These are phyloP conservation scores for Funneliformis caledonium DNA, from an alignment of 371 early-diverging fungal genomes.

Conservation along the genomic window DNA sequence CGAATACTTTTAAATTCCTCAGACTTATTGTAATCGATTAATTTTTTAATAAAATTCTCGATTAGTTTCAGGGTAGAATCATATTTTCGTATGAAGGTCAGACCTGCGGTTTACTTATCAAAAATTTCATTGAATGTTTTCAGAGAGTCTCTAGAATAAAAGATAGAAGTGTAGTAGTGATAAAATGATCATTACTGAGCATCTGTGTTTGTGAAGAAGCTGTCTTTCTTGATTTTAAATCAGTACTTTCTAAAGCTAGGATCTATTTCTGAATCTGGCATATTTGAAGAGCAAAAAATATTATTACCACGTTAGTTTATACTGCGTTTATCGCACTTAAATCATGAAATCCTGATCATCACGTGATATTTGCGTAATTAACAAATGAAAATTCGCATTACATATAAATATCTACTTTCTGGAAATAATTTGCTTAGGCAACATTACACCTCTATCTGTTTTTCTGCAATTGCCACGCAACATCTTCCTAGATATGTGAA, in stretches of 20 bases:
- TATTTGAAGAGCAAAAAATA: background rate
- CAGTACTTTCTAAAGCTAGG: background rate
- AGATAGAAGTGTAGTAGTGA: background rate
- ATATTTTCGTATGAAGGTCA: background rate
- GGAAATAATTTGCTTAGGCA: no score
- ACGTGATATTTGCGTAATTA: no score
- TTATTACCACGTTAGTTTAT: no score
- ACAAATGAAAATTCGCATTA: background rate
- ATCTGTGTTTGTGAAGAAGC: background rate
- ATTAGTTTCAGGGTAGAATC: background rate
- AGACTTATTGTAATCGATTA: background rate
- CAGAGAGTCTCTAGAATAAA: background rate
- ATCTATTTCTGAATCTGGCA: background rate
- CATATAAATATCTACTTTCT: no score
- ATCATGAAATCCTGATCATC: no score
- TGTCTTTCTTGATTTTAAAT: no score
- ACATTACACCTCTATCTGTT: conserved; percentile 23
- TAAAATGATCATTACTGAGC: conserved; percentile 4
- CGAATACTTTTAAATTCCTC: background rate
- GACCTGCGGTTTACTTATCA: background rate
- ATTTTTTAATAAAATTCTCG: background rate
- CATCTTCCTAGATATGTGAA: no score
- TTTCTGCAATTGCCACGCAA: background rate
- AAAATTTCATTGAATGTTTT: conserved; percentile 27
- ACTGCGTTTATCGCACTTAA: no score